phyloP scores from a whole-genome alignment of 1,284 basidiomycete genomes.

The Polyporus tsugae region DNA sequence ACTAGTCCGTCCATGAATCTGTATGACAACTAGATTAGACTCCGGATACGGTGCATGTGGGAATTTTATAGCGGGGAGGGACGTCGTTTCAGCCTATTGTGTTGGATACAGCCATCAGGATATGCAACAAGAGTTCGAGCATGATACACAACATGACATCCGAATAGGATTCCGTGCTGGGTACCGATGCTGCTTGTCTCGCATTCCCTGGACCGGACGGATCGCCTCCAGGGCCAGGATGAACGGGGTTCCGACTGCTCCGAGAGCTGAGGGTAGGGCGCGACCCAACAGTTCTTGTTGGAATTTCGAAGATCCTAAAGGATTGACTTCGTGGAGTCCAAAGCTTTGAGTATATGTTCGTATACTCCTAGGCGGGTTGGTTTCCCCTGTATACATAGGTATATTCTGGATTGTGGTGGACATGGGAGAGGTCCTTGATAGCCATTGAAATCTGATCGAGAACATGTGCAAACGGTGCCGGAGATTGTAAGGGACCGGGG shows the following conservation, averaged over 20 bases:
- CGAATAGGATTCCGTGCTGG: not conserved
- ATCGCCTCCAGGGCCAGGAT: not conserved
- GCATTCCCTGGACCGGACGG: not conserved
- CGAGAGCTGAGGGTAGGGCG: not conserved
- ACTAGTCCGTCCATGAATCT: conserved; percentile 81
- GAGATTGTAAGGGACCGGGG: not conserved
- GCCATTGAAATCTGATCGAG: not conserved
- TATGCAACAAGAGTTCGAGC: not conserved
- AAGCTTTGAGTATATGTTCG: not conserved
- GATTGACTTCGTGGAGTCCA: not conserved
- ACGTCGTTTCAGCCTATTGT: no score
- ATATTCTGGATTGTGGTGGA: not conserved
- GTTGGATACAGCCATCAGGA: not conserved
- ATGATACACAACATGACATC: conserved; percentile 4
- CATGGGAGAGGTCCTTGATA: not conserved
- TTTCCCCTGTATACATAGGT: not conserved
- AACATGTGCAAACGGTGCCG: not conserved
- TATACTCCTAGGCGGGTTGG: not conserved
- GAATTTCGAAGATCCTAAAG: not conserved
- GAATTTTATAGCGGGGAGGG: not conserved
- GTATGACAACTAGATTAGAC: not conserved
- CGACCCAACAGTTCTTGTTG: not conserved
- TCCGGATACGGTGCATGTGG: not conserved
- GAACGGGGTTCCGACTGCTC: not conserved
- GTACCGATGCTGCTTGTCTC: not conserved